phyloP scores from a whole-genome alignment of 2,329 filamentous ascomycete species.

The Tolypocladium cylindrosporum region DNA sequence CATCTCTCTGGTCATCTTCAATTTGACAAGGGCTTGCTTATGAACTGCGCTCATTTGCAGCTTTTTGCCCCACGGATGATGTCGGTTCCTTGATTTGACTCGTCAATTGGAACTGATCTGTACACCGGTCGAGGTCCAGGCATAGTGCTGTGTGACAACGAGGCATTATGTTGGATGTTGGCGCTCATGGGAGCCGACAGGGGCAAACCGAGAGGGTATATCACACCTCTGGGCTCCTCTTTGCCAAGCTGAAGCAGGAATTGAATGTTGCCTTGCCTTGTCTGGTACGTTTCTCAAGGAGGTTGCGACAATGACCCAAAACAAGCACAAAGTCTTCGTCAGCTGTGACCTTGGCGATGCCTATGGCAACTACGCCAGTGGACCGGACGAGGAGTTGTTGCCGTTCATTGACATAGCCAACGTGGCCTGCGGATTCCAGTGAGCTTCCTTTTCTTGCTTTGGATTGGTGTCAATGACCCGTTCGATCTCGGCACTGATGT shows the following conservation, averaged over 20 bases:
- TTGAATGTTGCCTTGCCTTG: not conserved
- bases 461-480: slow-evolving; percentile 31
- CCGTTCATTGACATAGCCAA: not conserved
- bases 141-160: not conserved
- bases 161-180: not conserved
- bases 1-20: not conserved
- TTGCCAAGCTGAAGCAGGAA: not conserved
- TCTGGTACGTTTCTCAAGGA: not conserved
- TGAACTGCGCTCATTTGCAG: not conserved
- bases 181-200: not conserved
- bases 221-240: not conserved
- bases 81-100: not conserved
- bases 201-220: not conserved
- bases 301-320: slow-evolving; percentile 1
- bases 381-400: slow-evolving; percentile 41
- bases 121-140: not conserved
- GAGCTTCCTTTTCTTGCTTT: not conserved
- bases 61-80: not conserved
- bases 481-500: not conserved
- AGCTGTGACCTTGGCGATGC: slow-evolving; percentile 37
- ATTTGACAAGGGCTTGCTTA: not conserved
- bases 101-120: not conserved
- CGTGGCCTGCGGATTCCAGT: not conserved
- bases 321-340: slow-evolving; percentile 15
- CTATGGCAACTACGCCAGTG: slow-evolving; percentile 34